These are phyloP conservation scores for Tubosaeta brunneosetosa DNA, from an alignment of 768 basidiomycete species.

Conservation along the genomic window DNA sequence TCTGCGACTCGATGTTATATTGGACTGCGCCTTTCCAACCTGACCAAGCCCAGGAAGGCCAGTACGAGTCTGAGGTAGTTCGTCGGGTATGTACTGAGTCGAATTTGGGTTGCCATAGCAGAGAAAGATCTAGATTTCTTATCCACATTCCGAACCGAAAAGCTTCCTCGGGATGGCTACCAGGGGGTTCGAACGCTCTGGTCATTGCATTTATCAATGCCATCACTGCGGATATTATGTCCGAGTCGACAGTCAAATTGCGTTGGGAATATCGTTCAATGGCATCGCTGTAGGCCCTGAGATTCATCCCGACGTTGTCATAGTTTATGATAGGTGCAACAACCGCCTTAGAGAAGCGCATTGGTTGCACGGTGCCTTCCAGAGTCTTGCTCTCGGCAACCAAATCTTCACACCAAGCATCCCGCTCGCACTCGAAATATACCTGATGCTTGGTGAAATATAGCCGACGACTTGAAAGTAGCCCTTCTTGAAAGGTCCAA, in stretches of 20 bases:
- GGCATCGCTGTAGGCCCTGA: constrained; percentile 3
- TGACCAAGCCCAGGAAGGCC: constrained; percentile 26
- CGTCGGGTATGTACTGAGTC: constrained; percentile 8
- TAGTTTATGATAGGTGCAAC: background rate
- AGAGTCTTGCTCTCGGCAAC: constrained; percentile 12
- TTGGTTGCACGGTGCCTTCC: constrained; percentile 2
- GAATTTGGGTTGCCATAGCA: constrained; percentile 23
- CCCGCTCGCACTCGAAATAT: constrained; percentile 19
- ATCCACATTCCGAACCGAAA: constrained; percentile 13
- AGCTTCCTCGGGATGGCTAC: background rate
- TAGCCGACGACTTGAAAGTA: constrained; percentile 20
- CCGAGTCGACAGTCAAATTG: constrained; percentile 10
- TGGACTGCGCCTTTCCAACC: constrained; percentile 21
- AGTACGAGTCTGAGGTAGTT: background rate
- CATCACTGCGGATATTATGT: constrained; percentile 10
- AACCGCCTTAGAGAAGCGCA: background rate
- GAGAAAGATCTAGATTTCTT: constrained; percentile 9
- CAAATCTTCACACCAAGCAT: constrained; percentile 22
- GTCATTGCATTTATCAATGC: constrained; percentile 7
- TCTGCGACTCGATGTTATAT: constrained; percentile 2
- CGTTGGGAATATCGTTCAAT: constrained; percentile 14
- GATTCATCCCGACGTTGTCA: background rate
- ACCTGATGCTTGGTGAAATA: constrained; percentile 20
- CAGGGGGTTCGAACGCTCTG: background rate
- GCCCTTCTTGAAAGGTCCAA: constrained; percentile 22